Evolutionary conservation across 352 stramenopile species (phyloP), one percentile per base, ranked within the genome.

Genomic region (Globisporangium cederbergense): DNA sequence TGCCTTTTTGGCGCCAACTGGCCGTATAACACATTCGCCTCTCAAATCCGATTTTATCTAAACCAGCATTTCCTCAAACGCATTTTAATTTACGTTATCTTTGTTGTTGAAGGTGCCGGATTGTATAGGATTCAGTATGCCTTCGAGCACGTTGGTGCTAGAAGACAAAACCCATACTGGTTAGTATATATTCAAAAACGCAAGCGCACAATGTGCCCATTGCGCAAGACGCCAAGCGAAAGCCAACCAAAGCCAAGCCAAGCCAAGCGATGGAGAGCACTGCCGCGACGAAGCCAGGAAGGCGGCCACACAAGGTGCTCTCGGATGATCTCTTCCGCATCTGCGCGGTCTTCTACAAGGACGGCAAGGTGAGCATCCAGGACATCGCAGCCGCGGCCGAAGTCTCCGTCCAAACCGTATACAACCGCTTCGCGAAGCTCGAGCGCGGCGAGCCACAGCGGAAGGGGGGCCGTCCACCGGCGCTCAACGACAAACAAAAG

Each of bases 11-110:
- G 56, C 56, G 56, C 56, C 56, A 62, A 36, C 2, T 34, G 60
- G 60, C 22, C 38, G 20, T 65, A 65, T 65, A 65, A 13, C 34
- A 59, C 38, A 40, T 53, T 62, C 49, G 13, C 58, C 58, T 55
- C 3, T 10, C 16, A 20, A 34, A 58, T 43, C 5, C 42, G 28
- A 4, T 57, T 1, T 16, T 8, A 36, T 36, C 32, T 22, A 49
- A 0, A 20, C 16, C 16, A 49, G 7, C 18, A 11, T 20, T 20
- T 22, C 7, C 22, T 16, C n/a, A 7, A 49, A 4, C 13, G 43
- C 2, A 49, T 18, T 46, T 46, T 18, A 46, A 46, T 28, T 28
- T 28, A 28, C 25, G 25, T 28, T 28, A 28, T 28, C 25, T 28
- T 28, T 28, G 10, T 45, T 45, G 38, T 45, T 45, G 38, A 45